Base-by-base conservation (phyloP, 352 stramenopile genomes). In the Globisporangium parvum region DNA sequence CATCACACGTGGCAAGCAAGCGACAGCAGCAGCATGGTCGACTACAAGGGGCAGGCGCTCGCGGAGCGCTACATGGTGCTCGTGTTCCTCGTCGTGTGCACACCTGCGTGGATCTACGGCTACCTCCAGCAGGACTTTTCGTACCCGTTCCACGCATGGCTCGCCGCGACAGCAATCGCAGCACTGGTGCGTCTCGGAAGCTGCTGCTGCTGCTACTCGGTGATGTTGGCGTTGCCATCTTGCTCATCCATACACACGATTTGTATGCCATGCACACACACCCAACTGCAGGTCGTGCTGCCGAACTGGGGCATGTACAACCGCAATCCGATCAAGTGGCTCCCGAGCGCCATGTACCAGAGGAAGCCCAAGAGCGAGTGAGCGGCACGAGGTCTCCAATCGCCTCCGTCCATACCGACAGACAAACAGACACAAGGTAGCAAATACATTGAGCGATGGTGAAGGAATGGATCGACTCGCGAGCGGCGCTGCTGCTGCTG, bases 221-320 rank as follows among this genome's bases (percentile, higher is more conserved):
- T n/a, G n/a, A n/a, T 37, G 31, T 37, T 37, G 12, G 12, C 47
- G 10, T 28, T 40, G n/a, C 21, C 20, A 54, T 40, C 17, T 41
- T 37, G 10, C 31, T 37, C 31, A 37, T 12, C 6, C 10, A 0
- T 37, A 2, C 31, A 14, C 31, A 37, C 39, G 2, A 5, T 49
- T 9, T 17, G 14, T 47, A 9, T 21, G 15, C 53, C 6, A 37
- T 37, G 6, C 31, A 37, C 31, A 14, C 31, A 14, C 37, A 12
- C 10, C 11, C 17, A 17, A 14, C 2, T 18, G 17, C 24, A 92
- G 81, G 56, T 91, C 41, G 70, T 89, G 54, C 62, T 94, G 37
- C 84, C 84, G 0, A 81, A 94, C 65, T 94, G 84, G 84, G 70
- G 74, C 6, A 80, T 92, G 42, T 94, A 88, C 75, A 94, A 92